Percentiles rank a stretch among this genome's conserved stretches.
These are phyloP conservation scores for Leptographium procerum DNA, from an alignment of 2,329 filamentous ascomycete genomes.

Conservation along the genomic window DNA sequence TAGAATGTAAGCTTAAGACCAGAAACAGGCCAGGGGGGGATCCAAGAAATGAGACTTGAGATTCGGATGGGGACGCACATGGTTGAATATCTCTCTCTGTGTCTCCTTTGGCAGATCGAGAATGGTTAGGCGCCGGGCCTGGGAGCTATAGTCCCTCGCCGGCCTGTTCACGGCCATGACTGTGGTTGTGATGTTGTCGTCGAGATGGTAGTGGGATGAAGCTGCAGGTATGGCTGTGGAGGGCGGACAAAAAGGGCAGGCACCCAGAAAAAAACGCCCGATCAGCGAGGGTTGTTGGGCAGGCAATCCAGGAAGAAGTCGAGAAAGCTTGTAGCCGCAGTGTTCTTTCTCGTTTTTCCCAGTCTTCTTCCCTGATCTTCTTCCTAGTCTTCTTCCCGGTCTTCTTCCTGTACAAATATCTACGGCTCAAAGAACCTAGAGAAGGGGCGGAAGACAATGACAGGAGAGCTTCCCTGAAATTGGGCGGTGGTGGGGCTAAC, in stretches of 20 bases:
- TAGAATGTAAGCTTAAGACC: neutral
- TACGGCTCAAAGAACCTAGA: neutral
- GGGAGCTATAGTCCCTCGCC: neutral
- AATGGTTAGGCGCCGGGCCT: constrained; percentile 18
- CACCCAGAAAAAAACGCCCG: too few species aligned
- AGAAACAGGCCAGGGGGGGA: neutral
- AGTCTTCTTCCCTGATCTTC: too few species aligned
- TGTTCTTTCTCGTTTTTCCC: neutral
- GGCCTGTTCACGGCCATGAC: neutral
- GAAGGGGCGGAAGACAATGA: neutral
- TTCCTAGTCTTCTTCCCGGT: too few species aligned
- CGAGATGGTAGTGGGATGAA: too few species aligned
- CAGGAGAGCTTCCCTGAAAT: neutral
- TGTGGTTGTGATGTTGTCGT: neutral
- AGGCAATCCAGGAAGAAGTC: neutral
- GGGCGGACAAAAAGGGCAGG: too few species aligned
- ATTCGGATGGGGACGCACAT: constrained; percentile 26
- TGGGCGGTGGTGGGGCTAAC: neutral
- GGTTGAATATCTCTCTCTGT: constrained; percentile 34
- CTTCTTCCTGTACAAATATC: too few species aligned
- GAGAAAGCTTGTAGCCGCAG: neutral
- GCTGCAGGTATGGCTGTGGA: too few species aligned
- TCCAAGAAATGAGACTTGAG: neutral
- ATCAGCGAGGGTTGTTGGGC: too few species aligned
- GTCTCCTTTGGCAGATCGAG: constrained; percentile 35